Conservation (phyloP, 192 early-diverging fungal species). For the Piromyces finnis region DNA sequence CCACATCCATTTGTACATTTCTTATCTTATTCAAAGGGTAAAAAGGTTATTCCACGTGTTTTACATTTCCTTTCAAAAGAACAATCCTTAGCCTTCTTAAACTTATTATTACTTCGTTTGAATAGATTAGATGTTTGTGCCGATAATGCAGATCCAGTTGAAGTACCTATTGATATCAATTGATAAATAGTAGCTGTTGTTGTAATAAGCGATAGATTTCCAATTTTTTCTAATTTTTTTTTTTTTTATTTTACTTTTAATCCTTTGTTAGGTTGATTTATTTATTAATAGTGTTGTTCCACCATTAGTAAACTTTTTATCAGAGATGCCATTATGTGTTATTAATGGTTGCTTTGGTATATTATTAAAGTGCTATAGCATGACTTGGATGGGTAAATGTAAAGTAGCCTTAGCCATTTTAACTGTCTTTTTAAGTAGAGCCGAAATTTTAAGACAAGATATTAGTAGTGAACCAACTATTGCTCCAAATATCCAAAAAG, state of each 20-base stretch:
- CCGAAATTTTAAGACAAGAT: constrained; percentile 70
- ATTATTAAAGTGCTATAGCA: constrained; percentile 77
- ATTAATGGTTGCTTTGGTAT: constrained; percentile 62
- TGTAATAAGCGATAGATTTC: too few relatives aligned
- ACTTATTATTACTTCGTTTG: constrained; percentile 21
- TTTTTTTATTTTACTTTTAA: too few relatives aligned
- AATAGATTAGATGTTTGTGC: constrained; percentile 25
- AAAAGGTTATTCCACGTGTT: constrained; percentile 67
- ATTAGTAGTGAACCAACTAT: constrained; percentile 23
- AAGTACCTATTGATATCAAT: not conserved
- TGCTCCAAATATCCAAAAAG: constrained; percentile 23
- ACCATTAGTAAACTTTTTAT: constrained; percentile 54
- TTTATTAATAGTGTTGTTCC: constrained; percentile 85
- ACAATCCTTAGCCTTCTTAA: constrained; percentile 59
- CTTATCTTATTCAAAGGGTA: constrained; percentile 74
- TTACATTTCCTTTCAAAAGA: constrained; percentile 58
- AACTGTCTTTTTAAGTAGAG: constrained; percentile 75
- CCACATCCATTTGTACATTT: constrained; percentile 77
- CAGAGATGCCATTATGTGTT: constrained; percentile 65
- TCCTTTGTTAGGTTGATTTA: constrained; percentile 45
- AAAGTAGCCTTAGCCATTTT: constrained; percentile 72
- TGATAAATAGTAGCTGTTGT: too few relatives aligned
- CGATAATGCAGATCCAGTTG: not conserved
- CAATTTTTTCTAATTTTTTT: too few relatives aligned
- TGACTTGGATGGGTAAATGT: constrained; percentile 66